Evolutionary conservation across 2,329 filamentous ascomycete genomes (phyloP).

Genomic region (Alternaria arbusti): DNA sequence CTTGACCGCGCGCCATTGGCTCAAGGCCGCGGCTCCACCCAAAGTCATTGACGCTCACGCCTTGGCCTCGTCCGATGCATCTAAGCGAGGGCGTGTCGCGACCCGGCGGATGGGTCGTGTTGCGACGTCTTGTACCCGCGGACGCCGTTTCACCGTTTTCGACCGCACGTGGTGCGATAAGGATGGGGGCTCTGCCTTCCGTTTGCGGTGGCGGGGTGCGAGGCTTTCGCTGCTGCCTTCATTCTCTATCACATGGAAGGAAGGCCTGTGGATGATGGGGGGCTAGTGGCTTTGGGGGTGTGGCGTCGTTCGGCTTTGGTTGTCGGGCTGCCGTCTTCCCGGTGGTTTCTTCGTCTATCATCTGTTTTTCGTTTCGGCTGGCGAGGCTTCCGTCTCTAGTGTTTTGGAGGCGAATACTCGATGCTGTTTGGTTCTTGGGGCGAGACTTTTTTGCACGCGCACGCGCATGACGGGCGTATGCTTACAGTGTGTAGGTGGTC

Average conservation of each 20-base stretch:
- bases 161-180: slow-evolving; percentile 1
- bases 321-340: slow-evolving; percentile 4
- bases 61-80: not conserved
- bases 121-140: not conserved
- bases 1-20: slow-evolving; percentile 6
- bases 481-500: not conserved
- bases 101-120: slow-evolving; percentile 2
- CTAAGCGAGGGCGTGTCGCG: not conserved
- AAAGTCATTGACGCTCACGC: not conserved
- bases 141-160: not conserved
- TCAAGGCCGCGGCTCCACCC: not conserved
- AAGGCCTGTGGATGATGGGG: not conserved
- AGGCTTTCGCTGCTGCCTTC: not conserved
- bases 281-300: not conserved
- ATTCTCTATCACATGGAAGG: not conserved
- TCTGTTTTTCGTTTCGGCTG: not conserved
- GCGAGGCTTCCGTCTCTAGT: not conserved
- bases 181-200: not conserved
- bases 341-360: not conserved
- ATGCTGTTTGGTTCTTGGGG: not conserved
- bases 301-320: slow-evolving; percentile 1
- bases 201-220: slow-evolving; percentile 6
- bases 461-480: not conserved
- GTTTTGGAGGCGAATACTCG: not conserved
- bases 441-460: not conserved